Evolutionary conservation across 352 stramenopile genomes (phyloP), one percentile per base, ranked within the genome.

Genomic region (Globisporangium cylindrosporum): DNA sequence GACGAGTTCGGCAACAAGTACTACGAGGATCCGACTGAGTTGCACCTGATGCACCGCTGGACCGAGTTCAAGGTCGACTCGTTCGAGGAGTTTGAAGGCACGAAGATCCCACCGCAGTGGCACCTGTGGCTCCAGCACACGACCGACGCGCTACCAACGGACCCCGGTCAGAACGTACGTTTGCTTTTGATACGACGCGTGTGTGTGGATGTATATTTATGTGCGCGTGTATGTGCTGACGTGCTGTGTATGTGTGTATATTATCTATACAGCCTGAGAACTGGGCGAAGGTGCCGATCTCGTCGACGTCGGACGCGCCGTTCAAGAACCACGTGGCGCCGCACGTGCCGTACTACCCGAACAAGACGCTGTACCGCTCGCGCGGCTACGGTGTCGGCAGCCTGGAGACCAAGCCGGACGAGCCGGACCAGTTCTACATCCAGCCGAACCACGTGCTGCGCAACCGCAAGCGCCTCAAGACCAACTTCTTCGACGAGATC

Each of bases 1-100:
- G 88, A 96, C 70, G 74, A 91, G 74, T 92, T 94, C 68, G 88
- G 88, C 54, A 90, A 91, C 77, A 88, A 91, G 77, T 96, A 94
- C 81, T 96, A 89, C 71, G 88, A 96, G 49, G 88, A 96, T 71
- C 84, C 84, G 49, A 91, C 79, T 2, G 88, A 94, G 56, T 20
- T 94, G 12, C 78, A 81, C 66, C 75, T 84, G 55, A 81, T 92
- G 72, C 83, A 96, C 66, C 88, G 88, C 67, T 96, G 86, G 82
- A 94, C 86, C 8, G 88, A 96, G 79, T 94, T 73, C 75, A 79
- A 90, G 59, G 84, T 95, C 67, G 72, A 91, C 69, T 82, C 82
- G 62, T 92, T 79, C 66, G 78, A 93, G 15, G 87, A 96, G 69
- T 90, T 92, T 66, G 85, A 93, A 54, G 85, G 74, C 59, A 88